Percentiles rank a stretch among this genome's conserved stretches.
Conservation (phyloP, 1,284 basidiomycete species). For the Afroboletus lepidellus region DNA sequence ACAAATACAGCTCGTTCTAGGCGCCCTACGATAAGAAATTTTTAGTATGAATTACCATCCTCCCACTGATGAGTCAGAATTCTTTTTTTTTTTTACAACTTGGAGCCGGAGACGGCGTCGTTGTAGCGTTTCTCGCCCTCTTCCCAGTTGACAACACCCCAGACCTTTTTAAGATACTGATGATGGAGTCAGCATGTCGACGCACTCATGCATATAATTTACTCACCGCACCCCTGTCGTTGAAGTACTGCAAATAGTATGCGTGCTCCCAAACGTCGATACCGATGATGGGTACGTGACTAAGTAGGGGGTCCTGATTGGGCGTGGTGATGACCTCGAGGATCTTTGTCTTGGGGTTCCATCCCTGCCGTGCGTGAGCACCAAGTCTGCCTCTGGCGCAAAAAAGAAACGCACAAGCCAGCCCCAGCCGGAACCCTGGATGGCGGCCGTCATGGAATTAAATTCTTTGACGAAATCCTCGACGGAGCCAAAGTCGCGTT, state of each 20-base stretch:
- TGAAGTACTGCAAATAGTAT: constrained; percentile 79
- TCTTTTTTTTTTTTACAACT: constrained; percentile 27
- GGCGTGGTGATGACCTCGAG: constrained; percentile 78
- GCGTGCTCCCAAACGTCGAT: constrained; percentile 89
- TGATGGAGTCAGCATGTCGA: background rate
- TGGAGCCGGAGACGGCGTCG: constrained; percentile 43
- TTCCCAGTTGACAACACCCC: constrained; percentile 79
- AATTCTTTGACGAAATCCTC: constrained; percentile 71
- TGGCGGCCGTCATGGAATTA: constrained; percentile 72
- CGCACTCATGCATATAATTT: background rate
- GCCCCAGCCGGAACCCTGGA: constrained; percentile 93
- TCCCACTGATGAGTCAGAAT: background rate
- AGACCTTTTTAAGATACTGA: constrained; percentile 77
- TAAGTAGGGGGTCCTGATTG: constrained; percentile 88
- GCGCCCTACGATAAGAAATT: no score
- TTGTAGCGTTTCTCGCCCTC: constrained; percentile 70
- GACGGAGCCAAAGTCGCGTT: constrained; percentile 65
- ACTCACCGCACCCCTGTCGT: constrained; percentile 68
- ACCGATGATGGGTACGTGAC: constrained; percentile 78
- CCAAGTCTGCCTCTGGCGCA: no score
- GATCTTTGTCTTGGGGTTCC: constrained; percentile 59
- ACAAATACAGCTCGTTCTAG: constrained; percentile 9
- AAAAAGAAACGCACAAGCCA: constrained; percentile 69
- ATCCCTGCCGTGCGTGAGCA: constrained; percentile 49
- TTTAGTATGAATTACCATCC: no score